These are phyloP conservation scores for Teunomyces cretensis DNA, from an alignment of 805 yeast species.

Conservation along the genomic window DNA sequence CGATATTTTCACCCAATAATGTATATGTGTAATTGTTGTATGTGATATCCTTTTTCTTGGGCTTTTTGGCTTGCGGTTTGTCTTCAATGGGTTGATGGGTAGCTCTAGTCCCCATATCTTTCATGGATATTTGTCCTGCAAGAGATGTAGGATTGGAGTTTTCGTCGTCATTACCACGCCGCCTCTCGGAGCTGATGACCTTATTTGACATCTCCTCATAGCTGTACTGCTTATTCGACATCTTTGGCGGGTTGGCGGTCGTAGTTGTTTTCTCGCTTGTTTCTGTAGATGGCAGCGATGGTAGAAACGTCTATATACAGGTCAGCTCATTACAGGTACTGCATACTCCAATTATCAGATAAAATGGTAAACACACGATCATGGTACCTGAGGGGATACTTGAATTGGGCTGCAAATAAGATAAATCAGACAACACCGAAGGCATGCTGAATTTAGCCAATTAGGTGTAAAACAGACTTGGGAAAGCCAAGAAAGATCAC, in stretches of 20 bases:
- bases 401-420: too few species aligned
- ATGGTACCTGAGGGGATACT: too few species aligned
- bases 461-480: too few species aligned
- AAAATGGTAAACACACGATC: too few species aligned
- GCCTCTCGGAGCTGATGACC: conserved; percentile 50
- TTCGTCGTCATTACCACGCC: conserved; percentile 42
- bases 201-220: conserved; percentile 77
- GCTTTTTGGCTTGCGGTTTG: conserved; percentile 7
- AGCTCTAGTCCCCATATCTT: conserved; percentile 66
- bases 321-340: too few species aligned
- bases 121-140: conserved; percentile 62
- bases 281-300: background rate
- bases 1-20: conserved; percentile 43
- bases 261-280: background rate
- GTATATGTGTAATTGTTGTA: conserved; percentile 12
- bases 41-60: conserved; percentile 7
- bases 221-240: conserved; percentile 39
- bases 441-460: too few species aligned
- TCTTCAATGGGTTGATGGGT: conserved; percentile 12
- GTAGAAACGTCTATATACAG: too few species aligned
- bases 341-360: too few species aligned
- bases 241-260: background rate
- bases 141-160: conserved; percentile 69
- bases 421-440: too few species aligned
- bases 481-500: too few species aligned